These are phyloP conservation scores for Austroboletus eburneus DNA, from an alignment of 768 basidiomycete genomes.

Conservation along the genomic window DNA sequence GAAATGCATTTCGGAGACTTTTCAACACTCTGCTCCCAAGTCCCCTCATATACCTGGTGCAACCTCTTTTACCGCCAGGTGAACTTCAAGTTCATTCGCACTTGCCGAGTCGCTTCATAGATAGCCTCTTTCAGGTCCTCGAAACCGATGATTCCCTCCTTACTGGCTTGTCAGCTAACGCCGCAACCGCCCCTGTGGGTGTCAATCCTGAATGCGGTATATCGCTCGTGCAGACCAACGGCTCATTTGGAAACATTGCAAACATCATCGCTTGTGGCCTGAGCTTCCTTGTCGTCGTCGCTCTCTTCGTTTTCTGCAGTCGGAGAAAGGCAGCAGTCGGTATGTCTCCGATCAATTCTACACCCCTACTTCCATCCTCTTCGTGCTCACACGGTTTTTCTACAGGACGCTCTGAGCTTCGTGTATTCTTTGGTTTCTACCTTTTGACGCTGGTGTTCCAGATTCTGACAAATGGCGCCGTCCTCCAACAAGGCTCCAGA, in stretches of 20 bases:
- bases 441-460: constrained; percentile 72
- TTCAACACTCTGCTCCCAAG: constrained; percentile 56
- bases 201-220: constrained; percentile 82
- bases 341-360: constrained; percentile 28
- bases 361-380: background rate
- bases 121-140: constrained; percentile 39
- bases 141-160: constrained; percentile 31
- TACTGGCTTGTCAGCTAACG: constrained; percentile 40
- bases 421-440: constrained; percentile 62
- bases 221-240: constrained; percentile 50
- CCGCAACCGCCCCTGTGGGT: constrained; percentile 68
- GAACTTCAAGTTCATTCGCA: constrained; percentile 18
- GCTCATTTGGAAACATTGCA: constrained; percentile 77
- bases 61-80: constrained; percentile 94
- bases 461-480: constrained; percentile 73
- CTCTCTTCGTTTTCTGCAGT: constrained; percentile 54
- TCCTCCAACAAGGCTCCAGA: constrained; percentile 74
- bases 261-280: constrained; percentile 81
- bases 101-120: constrained; percentile 4
- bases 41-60: constrained; percentile 87
- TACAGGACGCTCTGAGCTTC: constrained; percentile 66
- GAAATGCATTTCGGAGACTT: constrained; percentile 73
- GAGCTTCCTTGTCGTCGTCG: constrained; percentile 56
- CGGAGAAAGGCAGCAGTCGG: constrained; percentile 88
- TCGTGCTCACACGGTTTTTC: constrained; percentile 5